These are phyloP conservation scores for Penicillium capsulatum DNA, from an alignment of 2,329 filamentous ascomycete genomes.

Conservation along the genomic window DNA sequence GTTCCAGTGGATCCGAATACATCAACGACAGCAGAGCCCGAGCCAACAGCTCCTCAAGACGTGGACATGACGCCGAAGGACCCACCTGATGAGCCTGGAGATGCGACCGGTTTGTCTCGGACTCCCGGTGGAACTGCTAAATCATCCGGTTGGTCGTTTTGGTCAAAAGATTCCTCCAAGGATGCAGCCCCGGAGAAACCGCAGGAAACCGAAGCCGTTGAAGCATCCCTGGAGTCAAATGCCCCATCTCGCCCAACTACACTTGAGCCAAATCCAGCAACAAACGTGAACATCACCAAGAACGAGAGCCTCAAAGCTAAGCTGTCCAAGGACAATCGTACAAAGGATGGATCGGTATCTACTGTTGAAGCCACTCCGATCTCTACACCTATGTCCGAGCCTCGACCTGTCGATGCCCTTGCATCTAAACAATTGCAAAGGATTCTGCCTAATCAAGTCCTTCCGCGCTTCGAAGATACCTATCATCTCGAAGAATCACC, in stretches of 20 bases:
- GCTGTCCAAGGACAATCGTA: constrained; percentile 19
- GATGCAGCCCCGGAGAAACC: constrained; percentile 21
- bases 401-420: constrained; percentile 24
- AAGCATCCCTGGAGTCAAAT: constrained; percentile 21
- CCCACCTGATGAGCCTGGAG: constrained; percentile 19
- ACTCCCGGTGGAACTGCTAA: constrained; percentile 23
- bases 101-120: constrained; percentile 20
- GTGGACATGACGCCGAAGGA: constrained; percentile 18
- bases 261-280: constrained; percentile 17
- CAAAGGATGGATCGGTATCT: constrained; percentile 22
- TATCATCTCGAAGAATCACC: constrained; percentile 48
- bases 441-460: constrained; percentile 44
- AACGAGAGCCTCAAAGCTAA: constrained; percentile 33
- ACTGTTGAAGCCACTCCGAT: constrained; percentile 16
- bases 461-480: constrained; percentile 47
- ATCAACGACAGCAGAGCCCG: constrained; percentile 7
- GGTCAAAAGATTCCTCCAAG: constrained; percentile 36
- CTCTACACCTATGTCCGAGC: constrained; percentile 21
- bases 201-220: constrained; percentile 26
- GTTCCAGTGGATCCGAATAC: constrained; percentile 7
- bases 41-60: constrained; percentile 9
- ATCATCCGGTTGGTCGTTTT: constrained; percentile 42
- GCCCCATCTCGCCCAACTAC: constrained; percentile 15
- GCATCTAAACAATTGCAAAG: constrained; percentile 37
- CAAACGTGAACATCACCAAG: constrained; percentile 25